phyloP scores from a whole-genome alignment of 1,139 yeast species.

The Magnusiomyces paraingens region DNA sequence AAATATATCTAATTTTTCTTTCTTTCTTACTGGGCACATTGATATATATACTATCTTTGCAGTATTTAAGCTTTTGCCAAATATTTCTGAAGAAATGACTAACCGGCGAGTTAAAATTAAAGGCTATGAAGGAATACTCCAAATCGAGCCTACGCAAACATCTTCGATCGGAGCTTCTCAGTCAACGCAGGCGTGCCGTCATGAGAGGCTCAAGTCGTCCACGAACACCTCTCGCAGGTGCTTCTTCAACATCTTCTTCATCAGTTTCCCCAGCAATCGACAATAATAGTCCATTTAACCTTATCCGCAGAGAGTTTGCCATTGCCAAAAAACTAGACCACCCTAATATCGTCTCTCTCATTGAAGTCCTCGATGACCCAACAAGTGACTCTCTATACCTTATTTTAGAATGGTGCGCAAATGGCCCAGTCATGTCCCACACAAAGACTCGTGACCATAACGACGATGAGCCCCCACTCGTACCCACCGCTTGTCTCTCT shows the following conservation, averaged over 20 bases:
- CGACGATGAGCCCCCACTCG: conserved; percentile 36
- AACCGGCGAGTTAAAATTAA: not conserved
- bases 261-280: not conserved
- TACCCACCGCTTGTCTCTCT: conserved; percentile 23
- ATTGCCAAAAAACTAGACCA: conserved; percentile 76
- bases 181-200: conserved; percentile 10
- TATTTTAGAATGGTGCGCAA: conserved; percentile 66
- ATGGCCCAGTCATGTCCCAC: conserved; percentile 30
- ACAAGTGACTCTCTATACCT: conserved; percentile 62
- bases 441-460: not conserved
- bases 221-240: too few relatives aligned
- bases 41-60: too few relatives aligned
- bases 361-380: conserved; percentile 73
- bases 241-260: not conserved
- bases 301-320: conserved; percentile 72
- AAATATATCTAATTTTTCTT: too few relatives aligned
- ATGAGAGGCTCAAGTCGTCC: conserved; percentile 3
- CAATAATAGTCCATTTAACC: conserved; percentile 23
- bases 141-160: conserved; percentile 38
- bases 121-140: conserved; percentile 67
- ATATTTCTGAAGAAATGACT: too few relatives aligned
- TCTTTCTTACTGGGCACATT: too few relatives aligned
- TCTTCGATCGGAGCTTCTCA: conserved; percentile 10
- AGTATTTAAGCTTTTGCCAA: too few relatives aligned
- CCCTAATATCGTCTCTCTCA: conserved; percentile 73